Evolutionary conservation across 225 moss, liverwort and hornwort species (phyloP), one percentile per base, ranked within the genome.

Genomic region (Bryum argenteum): DNA sequence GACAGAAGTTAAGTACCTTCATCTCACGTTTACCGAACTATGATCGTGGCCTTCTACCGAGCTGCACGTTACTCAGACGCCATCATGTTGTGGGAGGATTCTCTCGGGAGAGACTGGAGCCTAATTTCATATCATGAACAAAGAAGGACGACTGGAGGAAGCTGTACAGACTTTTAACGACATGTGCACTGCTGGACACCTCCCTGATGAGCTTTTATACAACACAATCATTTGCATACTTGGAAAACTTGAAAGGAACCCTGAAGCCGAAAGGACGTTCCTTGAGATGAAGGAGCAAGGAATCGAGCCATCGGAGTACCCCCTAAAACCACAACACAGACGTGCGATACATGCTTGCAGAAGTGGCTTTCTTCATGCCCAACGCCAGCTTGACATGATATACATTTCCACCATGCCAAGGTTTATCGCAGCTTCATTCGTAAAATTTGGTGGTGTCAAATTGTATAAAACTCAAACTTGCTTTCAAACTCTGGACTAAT

Each of bases 81-180:
- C 55, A 76, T 84, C 62, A 28, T 77, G 69, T 67, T 97, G n/a
- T 97, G 94, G 97, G 94, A 97, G 43, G 94, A 97, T 73, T 69
- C 89, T 37, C 69, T 89, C 71, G 92, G 72, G 89, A 88, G 71
- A 72, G 80, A 66, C 63, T 94, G 53, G 89, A 91, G 67, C 79
- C 88, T 10, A 87, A 83, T 61, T 78, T 79, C 89, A 85, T 45
- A 69, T 90, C 14, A 79, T 86, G 19, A 83, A 86, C 51, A 97
- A 91, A 71, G 86, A 84, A 68, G 86, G 85, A 48, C 90, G 78
- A 69, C 71, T 89, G 63, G 84, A 89, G 45, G 88, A 92, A 67
- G 97, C 81, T 10, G 74, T 94, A 43, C 53, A 41, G 61, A 80
- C 90, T 1, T 97, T 92, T 45, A 79, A 88, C 68, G 83, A 66